Evolutionary conservation across 495 filamentous ascomycete species (phyloP), one percentile per base, ranked within the genome.

Genomic region (Mytilinidion resinicola): DNA sequence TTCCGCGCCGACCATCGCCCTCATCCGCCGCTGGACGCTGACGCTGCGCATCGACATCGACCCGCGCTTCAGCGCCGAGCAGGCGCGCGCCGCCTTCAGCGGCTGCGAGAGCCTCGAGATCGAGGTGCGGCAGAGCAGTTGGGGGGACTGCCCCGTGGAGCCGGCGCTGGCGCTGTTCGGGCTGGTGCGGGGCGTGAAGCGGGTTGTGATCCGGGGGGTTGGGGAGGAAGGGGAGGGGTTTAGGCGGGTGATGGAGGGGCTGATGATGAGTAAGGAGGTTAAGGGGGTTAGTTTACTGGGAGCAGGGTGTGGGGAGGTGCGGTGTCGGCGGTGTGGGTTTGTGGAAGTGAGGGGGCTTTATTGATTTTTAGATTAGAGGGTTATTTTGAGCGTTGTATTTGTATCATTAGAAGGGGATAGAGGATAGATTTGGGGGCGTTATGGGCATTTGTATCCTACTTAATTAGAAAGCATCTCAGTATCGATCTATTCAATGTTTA

Each of bases 31-130:
- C 15, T 80, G 72, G 60, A 67, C 72, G 57, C 65, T 78, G 25
- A 55, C 64, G 42, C 64, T 82, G 17, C 73, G 78, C 0, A 69
- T 82, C 14, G 79, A 80, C 59, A 73, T 69, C 15, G 77, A 78
- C 67, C 69, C 77, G 4, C 70, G 62, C 19, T 73, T 67, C 59
- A 55, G 61, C 21, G 55, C 38, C 12, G 59, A 21, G 19, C 62
- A 70, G 12, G 71, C 69, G 4, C 59, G 65, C 4, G 53, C 62
- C 1, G 70, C 75, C 12, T 77, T 82, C 59, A 67, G 62, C 6
- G 72, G 71, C 17, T 68, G 68, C 39, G 73, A 76, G 54, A 73
- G 74, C 60, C 63, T 83, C 7, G 69, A 72, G 14, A 56, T 82
- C 50, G 70, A 78, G 53, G 67, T 76, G 0, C 77, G 72, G 61